phyloP scores from a whole-genome alignment of 768 basidiomycete genomes.

The Leucocoprinus leucothites region DNA sequence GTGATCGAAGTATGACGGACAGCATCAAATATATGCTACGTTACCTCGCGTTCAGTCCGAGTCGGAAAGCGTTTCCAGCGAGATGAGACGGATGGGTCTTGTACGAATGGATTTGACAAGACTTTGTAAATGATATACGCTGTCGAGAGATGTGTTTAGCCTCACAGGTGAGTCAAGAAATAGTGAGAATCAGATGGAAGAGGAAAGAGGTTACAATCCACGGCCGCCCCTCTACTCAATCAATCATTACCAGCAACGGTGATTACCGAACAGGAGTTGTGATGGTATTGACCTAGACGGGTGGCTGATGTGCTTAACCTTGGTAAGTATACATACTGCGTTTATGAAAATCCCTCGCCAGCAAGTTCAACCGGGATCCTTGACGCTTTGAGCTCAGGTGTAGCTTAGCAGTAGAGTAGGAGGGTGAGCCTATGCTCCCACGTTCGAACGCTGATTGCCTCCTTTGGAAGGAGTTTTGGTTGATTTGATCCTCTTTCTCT shows the following conservation, averaged over 20 bases:
- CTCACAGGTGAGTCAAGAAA: not conserved
- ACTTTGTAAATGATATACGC: not conserved
- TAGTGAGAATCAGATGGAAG: not conserved
- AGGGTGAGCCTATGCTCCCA: too few relatives aligned
- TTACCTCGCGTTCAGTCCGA: slow-evolving; percentile 14
- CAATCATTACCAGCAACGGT: not conserved
- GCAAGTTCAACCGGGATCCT: too few relatives aligned
- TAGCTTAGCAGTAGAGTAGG: too few relatives aligned
- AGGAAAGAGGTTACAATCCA: too few relatives aligned
- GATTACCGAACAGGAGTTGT: not conserved
- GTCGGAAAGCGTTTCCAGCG: slow-evolving; percentile 2
- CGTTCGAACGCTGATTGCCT: too few relatives aligned
- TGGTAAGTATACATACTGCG: too few relatives aligned
- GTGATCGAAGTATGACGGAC: slow-evolving; percentile 5
- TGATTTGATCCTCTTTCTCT: too few relatives aligned
- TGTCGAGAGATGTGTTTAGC: not conserved
- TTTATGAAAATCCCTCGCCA: too few relatives aligned
- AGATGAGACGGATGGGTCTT: not conserved
- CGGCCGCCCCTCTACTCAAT: not conserved
- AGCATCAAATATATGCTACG: not conserved
- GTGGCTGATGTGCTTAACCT: too few relatives aligned
- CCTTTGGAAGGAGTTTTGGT: too few relatives aligned
- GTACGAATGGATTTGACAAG: not conserved
- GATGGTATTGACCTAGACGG: too few relatives aligned
- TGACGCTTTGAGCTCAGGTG: too few relatives aligned